Evolutionary conservation across 2,329 filamentous ascomycete genomes (phyloP).

Genomic region (Fusarium staphyleae): DNA sequence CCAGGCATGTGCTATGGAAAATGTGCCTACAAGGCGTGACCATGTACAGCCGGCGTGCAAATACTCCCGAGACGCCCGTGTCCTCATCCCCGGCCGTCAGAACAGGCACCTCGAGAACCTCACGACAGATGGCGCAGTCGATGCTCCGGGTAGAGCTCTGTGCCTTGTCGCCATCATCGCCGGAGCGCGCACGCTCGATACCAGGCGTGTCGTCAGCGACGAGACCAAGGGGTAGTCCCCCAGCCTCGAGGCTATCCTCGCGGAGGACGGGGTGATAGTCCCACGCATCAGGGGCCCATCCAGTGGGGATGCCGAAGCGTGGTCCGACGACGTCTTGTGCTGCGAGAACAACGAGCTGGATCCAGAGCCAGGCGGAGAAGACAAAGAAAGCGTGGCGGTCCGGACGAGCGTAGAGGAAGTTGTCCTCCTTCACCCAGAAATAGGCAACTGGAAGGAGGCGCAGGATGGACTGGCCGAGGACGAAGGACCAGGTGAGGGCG

Average conservation of each 20-base stretch:
- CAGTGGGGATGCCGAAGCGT: slow-evolving; percentile 79
- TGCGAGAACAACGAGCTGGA: slow-evolving; percentile 80
- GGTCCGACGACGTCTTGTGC: slow-evolving; percentile 87
- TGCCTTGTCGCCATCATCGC: slow-evolving; percentile 47
- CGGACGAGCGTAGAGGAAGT: slow-evolving; percentile 79
- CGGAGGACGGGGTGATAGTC: slow-evolving; percentile 93
- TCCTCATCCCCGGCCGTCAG: slow-evolving; percentile 66
- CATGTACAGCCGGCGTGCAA: slow-evolving; percentile 90
- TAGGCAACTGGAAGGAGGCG: slow-evolving; percentile 84
- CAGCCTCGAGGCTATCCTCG: slow-evolving; percentile 81
- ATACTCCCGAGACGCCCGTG: slow-evolving; percentile 67
- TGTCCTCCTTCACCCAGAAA: slow-evolving; percentile 79
- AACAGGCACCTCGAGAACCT: slow-evolving; percentile 88
- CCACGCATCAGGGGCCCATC: slow-evolving; percentile 78
- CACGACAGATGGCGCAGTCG: slow-evolving; percentile 95
- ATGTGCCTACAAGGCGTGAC: slow-evolving; percentile 96
- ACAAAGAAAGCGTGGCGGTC: slow-evolving; percentile 70
- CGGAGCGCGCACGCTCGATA: slow-evolving; percentile 41
- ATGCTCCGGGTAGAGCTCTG: slow-evolving; percentile 60
- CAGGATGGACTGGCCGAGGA: slow-evolving; percentile 80
- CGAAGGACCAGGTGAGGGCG: slow-evolving; percentile 90
- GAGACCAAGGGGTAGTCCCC: slow-evolving; percentile 80
- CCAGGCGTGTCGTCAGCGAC: slow-evolving; percentile 42
- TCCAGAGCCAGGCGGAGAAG: slow-evolving; percentile 78
- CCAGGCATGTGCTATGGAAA: slow-evolving; percentile 89